Evolutionary conservation across 2,329 filamentous ascomycete genomes (phyloP), one percentile per base, ranked within the genome.

Genomic region (Alternaria hordeiaustralica): DNA sequence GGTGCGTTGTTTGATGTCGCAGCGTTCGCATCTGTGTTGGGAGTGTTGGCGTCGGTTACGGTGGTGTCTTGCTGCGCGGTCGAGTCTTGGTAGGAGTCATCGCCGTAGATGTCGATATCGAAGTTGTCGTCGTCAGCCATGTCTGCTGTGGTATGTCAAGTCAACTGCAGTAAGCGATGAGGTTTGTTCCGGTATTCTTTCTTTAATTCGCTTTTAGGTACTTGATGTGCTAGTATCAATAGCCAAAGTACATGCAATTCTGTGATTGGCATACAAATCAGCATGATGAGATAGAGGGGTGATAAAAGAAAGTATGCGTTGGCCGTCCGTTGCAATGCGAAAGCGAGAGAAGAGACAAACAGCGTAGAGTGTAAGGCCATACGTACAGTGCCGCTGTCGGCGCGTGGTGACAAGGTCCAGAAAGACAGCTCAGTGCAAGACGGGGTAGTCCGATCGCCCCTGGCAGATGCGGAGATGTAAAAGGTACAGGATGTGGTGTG

Each of bases 31-130:
- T 81, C 80, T 49, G 80, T 81, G 76, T 73, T 70, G 54, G 71
- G 68, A 2, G 66, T 67, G 50, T 58, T 64, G 18, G 66, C 64
- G 46, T 74, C 71, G 47, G 74, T 65, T 49, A 75, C 61, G n/a
- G 64, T 66, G 33, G 71, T 67, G 28, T 77, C 72, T 63, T 68
- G 65, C 51, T 75, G 69, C 3, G 64, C 55, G 56, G 33, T 63
- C 18, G 75, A 61, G 33, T 78, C 75, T 64, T 74, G 71, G 61
- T 72, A 76, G 54, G 75, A 80, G 56, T 88, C 87, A 73, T 90
- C 88, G 67, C 88, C 88, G 75, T 90, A 90, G 81, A 90, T 89
- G 78, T 90, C 88, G 83, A 90, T 89, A 72, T 90, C 88, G 83
- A 90, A 90, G 75, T 89, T 89, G 79, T 90, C 88, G 80, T 90